Evolutionary conservation across 1,139 yeast genomes (phyloP).

Genomic region (Kodamaea arcana): DNA sequence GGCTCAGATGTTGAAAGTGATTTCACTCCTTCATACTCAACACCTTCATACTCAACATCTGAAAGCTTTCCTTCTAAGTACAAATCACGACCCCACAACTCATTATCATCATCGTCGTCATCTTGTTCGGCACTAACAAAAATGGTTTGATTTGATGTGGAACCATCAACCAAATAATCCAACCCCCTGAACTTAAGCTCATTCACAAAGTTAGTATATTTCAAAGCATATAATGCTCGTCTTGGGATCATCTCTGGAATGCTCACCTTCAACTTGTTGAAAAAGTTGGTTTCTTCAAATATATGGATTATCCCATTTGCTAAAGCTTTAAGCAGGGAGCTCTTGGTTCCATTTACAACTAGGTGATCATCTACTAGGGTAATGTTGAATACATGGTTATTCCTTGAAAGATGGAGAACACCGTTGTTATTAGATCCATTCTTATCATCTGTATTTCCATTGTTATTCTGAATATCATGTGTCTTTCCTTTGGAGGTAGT

Average conservation of each 20-base stretch:
- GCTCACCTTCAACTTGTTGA: conserved; percentile 25
- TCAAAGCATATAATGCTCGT: conserved; percentile 69
- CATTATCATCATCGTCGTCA: conserved; percentile 39
- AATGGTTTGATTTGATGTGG: conserved; percentile 49
- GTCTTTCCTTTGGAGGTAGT: conserved; percentile 4
- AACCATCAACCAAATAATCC: conserved; percentile 52
- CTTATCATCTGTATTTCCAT: conserved; percentile 7
- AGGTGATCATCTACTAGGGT: not conserved
- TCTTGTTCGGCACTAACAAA: conserved; percentile 46
- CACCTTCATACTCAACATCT: conserved; percentile 2
- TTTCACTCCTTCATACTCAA: conserved; percentile 2
- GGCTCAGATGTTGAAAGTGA: not conserved
- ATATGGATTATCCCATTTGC: conserved; percentile 28
- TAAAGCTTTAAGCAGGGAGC: conserved; percentile 39
- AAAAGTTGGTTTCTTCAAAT: conserved; percentile 17
- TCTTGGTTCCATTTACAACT: no score
- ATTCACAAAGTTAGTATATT: conserved; percentile 61
- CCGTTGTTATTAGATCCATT: conserved; percentile 27
- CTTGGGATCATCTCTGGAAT: conserved; percentile 56
- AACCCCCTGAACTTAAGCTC: conserved; percentile 68
- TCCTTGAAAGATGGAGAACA: not conserved
- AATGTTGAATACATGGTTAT: not conserved
- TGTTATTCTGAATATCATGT: conserved; percentile 7
- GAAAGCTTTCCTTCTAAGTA: not conserved
- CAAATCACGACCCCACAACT: conserved; percentile 1